Evolutionary conservation across 2,329 filamentous ascomycete species (phyloP), one percentile per base, ranked within the genome.

Genomic region (Fusarium armeniacum): DNA sequence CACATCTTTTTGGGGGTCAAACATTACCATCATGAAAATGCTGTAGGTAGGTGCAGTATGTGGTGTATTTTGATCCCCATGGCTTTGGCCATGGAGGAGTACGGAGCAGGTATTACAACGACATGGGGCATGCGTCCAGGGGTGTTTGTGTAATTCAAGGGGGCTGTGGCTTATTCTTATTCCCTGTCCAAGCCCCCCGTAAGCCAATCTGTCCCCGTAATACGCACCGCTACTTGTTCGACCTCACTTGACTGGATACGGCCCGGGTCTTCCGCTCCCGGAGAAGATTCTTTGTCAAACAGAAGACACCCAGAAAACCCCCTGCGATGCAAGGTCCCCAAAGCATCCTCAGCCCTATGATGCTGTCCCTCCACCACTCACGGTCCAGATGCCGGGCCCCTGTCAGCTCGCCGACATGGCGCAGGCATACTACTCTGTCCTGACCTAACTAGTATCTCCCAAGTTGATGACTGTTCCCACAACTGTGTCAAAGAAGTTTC

Each of bases 331-430:
- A 65, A 65, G 62, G 62, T 65, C 62, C 62, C 51, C 33, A 46
- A 18, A 46, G 35, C n/a, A 62, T 55, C 50, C 67, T 70, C 68
- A 70, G 68, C 68, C 68, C 68, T 70, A 70, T 49, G 68, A 53
- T 53, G 36, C 22, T 55, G 46, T 55, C 52, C 64, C 64, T 56
- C 50, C 59, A 61, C 67, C 68, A 70, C 40, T 70, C 64, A 71
- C 47, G 52, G 36, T 49, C 65, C 38, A 50, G 44, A 55, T 53
- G 38, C 20, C n/a, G 35, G 41, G 43, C 52, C 67, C 67, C 67
- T 71, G 67, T 71, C 67, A 70, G 68, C 68, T 70, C 64, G 64
- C 32, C 68, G 68, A 69, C 68, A 71, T 62, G 68, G 68, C 68
- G 68, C 68, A 71, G 68, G 58, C 62, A 45, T 55, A 47, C 15